Evolutionary conservation across 2,329 filamentous ascomycete genomes (phyloP).

Genomic region (Didymellaceae sp.): DNA sequence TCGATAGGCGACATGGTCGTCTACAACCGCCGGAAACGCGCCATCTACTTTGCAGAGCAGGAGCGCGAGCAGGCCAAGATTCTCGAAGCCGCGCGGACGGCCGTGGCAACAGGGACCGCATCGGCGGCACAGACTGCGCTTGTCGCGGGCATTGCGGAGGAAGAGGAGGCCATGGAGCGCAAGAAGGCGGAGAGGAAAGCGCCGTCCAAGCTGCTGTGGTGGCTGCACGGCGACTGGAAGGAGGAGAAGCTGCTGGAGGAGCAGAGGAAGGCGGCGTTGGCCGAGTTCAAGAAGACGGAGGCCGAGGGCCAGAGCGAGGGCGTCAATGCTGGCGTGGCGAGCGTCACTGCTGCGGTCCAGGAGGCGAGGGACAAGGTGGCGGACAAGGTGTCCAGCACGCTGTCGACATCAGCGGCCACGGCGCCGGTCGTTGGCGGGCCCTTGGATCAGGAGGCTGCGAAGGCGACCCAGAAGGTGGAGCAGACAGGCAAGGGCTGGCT

Average conservation of each 20-base stretch:
- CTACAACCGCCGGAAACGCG: conserved; percentile 70
- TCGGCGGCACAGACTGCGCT: conserved; percentile 60
- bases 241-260: conserved; percentile 45
- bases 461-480: conserved; percentile 45
- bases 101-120: conserved; percentile 53
- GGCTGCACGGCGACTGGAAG: conserved; percentile 47
- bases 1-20: conserved; percentile 70
- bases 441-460: conserved; percentile 55
- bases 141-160: conserved; percentile 66
- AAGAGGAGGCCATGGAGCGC: conserved; percentile 57
- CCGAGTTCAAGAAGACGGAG: conserved; percentile 40
- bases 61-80: conserved; percentile 53
- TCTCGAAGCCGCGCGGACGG: conserved; percentile 53
- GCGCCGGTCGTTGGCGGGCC: conserved; percentile 52
- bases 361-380: conserved; percentile 32
- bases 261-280: conserved; percentile 41
- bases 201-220: conserved; percentile 43
- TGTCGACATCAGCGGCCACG: conserved; percentile 35
- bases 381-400: conserved; percentile 23
- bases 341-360: conserved; percentile 42
- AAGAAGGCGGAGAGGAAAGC: conserved; percentile 44
- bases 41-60: conserved; percentile 65
- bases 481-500: conserved; percentile 54
- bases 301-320: conserved; percentile 24
- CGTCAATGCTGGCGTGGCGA: conserved; percentile 14